phyloP scores from a whole-genome alignment of 1,284 basidiomycete species.

The Ceratorhiza oryzae-sativae region DNA sequence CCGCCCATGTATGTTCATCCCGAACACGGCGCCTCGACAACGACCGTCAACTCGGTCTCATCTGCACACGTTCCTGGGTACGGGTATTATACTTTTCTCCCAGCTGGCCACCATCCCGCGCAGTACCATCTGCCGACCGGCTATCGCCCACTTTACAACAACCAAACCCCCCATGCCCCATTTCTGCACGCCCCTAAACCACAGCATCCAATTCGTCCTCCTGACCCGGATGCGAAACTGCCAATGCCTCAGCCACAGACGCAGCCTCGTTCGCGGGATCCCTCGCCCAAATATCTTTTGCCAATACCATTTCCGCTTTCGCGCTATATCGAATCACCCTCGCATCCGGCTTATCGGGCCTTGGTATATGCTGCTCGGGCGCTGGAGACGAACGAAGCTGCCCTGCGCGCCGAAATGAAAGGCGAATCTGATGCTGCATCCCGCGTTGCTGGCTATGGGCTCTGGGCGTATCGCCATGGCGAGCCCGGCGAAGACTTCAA shows the following conservation, averaged over 20 bases:
- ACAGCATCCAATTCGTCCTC: conserved; percentile 27
- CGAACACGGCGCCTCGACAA: conserved; percentile 19
- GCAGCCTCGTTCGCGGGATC: background rate
- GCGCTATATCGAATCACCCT: conserved; percentile 19
- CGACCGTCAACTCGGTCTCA: conserved; percentile 24
- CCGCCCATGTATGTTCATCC: conserved; percentile 33
- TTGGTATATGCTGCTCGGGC: conserved; percentile 13
- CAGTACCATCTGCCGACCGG: conserved; percentile 29
- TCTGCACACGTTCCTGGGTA: conserved; percentile 21
- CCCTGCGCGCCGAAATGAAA: conserved; percentile 14
- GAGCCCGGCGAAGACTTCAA: conserved; percentile 28
- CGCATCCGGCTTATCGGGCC: conserved; percentile 23
- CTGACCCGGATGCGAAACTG: conserved; percentile 32
- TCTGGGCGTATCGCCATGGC: conserved; percentile 27
- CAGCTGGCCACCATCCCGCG: conserved; percentile 27
- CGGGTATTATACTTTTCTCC: conserved; percentile 32
- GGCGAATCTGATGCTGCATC: conserved; percentile 15
- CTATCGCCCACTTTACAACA: conserved; percentile 26
- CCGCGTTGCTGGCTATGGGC: conserved; percentile 20
- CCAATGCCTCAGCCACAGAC: conserved; percentile 5
- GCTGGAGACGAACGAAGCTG: conserved; percentile 4
- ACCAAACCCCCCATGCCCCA: background rate
- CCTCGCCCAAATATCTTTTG: conserved; percentile 23
- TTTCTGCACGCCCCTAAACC: conserved; percentile 33
- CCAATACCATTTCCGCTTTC: conserved; percentile 28